Evolutionary conservation across 345 rosid genomes (phyloP).

Genomic region (Citrus cavaleriei): DNA sequence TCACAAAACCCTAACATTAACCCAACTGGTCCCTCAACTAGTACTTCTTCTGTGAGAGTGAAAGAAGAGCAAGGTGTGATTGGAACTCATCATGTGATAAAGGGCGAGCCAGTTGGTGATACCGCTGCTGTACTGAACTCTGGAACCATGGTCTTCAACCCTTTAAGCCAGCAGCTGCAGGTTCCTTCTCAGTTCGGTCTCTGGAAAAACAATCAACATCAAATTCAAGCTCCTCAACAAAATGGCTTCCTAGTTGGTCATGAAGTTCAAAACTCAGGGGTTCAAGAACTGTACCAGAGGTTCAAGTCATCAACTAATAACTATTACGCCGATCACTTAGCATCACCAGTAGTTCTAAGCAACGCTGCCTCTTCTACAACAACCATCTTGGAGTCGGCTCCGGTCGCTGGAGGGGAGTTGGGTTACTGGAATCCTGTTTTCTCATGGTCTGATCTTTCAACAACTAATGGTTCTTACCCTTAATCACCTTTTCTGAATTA

Average conservation of each 20-base stretch:
- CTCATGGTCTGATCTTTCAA: conserved; percentile 66
- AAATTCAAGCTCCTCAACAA: conserved; percentile 35
- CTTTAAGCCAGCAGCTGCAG: conserved; percentile 17
- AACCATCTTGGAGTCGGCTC: conserved; percentile 44
- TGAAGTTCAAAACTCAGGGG: conserved; percentile 44
- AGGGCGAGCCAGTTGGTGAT: conserved; percentile 27
- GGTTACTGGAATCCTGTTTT: conserved; percentile 58
- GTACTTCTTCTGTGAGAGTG: conserved; percentile 8
- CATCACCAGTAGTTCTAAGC: conserved; percentile 24
- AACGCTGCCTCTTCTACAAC: conserved; percentile 34
- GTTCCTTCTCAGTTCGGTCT: conserved; percentile 38
- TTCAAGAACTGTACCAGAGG: conserved; percentile 64
- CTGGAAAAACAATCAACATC: conserved; percentile 39
- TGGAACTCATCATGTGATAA: conserved; percentile 37
- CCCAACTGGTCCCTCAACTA: conserved; percentile 18
- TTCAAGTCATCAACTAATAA: conserved; percentile 35
- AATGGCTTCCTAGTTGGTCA: conserved; percentile 25
- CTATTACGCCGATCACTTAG: conserved; percentile 21
- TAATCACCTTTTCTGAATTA: conserved; percentile 8
- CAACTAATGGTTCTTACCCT: conserved; percentile 64
- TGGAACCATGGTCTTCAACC: conserved; percentile 40
- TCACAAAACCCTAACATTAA: conserved; percentile 47
- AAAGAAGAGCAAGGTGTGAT: conserved; percentile 44
- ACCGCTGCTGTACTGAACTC: conserved; percentile 18
- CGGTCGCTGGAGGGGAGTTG: conserved; percentile 38